Conservation (phyloP, 2,329 filamentous ascomycete species). For the Lasiodiplodia citricola region DNA sequence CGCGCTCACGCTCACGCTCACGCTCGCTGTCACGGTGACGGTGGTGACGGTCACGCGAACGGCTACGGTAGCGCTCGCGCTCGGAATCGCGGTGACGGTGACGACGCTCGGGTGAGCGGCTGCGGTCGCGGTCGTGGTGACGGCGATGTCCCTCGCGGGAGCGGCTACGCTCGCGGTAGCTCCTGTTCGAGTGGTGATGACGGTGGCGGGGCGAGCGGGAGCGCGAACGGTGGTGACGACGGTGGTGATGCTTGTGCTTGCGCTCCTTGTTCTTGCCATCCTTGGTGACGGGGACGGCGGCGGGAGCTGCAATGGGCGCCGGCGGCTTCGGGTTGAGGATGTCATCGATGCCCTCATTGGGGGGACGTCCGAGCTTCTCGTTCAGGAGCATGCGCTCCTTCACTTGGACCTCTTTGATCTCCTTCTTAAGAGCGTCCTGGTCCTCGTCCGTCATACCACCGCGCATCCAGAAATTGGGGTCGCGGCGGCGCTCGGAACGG, state of each 20-base stretch:
- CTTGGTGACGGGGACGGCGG: not conserved
- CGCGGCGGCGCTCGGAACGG: constrained; percentile 6
- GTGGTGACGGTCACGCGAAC: not conserved
- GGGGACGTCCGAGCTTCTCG: constrained; percentile 32
- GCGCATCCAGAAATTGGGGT: constrained; percentile 7
- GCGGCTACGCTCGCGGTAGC: not conserved
- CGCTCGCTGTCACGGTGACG: not conserved
- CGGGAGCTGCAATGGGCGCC: not conserved
- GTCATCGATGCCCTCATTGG: constrained; percentile 35
- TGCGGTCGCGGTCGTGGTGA: not conserved
- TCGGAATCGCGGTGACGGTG: constrained; percentile 6
- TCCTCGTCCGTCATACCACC: not conserved
- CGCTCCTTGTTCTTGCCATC: not conserved
- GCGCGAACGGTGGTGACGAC: constrained; percentile 6
- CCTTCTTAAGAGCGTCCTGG: not conserved
- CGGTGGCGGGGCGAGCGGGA: constrained; percentile 13
- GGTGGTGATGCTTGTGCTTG: constrained; percentile 12
- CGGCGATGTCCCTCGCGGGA: not conserved
- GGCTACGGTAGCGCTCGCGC: constrained; percentile 7
- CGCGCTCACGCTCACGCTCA: not conserved
- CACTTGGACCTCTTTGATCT: constrained; percentile 4
- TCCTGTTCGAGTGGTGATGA: not conserved
- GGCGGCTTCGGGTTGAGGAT: constrained; percentile 9
- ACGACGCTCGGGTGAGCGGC: not conserved
- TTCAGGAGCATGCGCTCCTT: not conserved